These are phyloP conservation scores for Daldinia concentrica DNA, from an alignment of 495 filamentous ascomycete genomes.

Conservation along the genomic window DNA sequence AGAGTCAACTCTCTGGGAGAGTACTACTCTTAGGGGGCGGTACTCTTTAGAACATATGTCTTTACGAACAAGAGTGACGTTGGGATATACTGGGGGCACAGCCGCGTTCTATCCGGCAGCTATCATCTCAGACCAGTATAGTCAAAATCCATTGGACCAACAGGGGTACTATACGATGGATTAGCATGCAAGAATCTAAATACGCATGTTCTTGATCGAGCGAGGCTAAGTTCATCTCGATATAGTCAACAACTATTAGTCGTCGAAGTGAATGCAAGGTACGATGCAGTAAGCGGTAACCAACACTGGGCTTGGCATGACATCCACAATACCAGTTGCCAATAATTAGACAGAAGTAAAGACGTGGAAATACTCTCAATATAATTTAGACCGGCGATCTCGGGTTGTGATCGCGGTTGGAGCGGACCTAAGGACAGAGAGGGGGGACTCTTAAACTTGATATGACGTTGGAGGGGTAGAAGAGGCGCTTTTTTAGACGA, in stretches of 20 bases:
- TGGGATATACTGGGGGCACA: constrained; percentile 17
- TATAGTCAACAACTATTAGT: constrained; percentile 28
- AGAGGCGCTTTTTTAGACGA: constrained; percentile 2
- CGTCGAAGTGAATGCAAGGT: constrained; percentile 25
- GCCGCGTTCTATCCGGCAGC: constrained; percentile 21
- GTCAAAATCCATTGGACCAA: neutral
- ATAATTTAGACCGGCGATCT: constrained; percentile 20
- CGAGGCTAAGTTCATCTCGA: constrained; percentile 29
- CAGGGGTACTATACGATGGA: constrained; percentile 14
- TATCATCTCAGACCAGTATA: constrained; percentile 10
- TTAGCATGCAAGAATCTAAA: constrained; percentile 34
- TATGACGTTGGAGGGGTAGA: constrained; percentile 29
- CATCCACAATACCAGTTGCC: constrained; percentile 5
- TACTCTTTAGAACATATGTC: constrained; percentile 7
- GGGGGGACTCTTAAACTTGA: neutral
- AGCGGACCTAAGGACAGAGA: neutral
- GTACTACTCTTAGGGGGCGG: constrained; percentile 27
- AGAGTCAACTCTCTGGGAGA: constrained; percentile 15
- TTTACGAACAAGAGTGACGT: constrained; percentile 7
- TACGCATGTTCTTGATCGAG: constrained; percentile 10
- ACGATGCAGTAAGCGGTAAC: constrained; percentile 16
- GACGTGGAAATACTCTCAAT: constrained; percentile 18
- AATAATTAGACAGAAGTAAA: constrained; percentile 14
- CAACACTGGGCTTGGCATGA: constrained; percentile 27
- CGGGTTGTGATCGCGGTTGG: constrained; percentile 13